A percentile compares a stretch with the other conserved stretches of the same genome.
phyloP scores from a whole-genome alignment of 768 basidiomycete species.

The Aureoboletus auriporus region DNA sequence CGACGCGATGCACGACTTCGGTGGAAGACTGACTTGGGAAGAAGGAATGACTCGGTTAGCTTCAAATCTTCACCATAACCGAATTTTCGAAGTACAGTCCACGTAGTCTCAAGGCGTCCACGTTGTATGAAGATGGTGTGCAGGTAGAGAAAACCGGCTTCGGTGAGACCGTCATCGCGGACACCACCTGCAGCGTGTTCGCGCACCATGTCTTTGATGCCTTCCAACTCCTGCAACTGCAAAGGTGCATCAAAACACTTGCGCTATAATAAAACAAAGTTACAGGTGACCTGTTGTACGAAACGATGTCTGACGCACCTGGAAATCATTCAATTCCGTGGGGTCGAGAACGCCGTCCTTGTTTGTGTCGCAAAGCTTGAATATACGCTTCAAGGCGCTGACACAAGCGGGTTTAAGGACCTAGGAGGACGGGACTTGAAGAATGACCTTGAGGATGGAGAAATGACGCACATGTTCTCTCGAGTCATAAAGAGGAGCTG shows the following conservation, averaged over 20 bases:
- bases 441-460: background rate
- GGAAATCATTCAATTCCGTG: conserved; percentile 93
- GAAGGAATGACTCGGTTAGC: conserved; percentile 81
- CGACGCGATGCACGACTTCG: background rate
- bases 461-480: conserved; percentile 76
- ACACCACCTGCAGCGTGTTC: conserved; percentile 75
- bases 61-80: conserved; percentile 95
- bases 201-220: conserved; percentile 90
- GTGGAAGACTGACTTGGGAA: conserved; percentile 67
- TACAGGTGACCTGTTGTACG: background rate
- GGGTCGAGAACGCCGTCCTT: conserved; percentile 92
- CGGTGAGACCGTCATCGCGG: conserved; percentile 77
- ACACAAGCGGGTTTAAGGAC: conserved; percentile 90
- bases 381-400: conserved; percentile 86
- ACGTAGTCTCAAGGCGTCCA: conserved; percentile 93
- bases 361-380: conserved; percentile 92
- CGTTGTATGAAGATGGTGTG: conserved; percentile 97
- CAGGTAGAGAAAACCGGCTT: conserved; percentile 89
- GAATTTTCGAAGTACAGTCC: conserved; percentile 93
- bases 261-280: conserved; percentile 43
- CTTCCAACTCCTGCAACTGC: conserved; percentile 90
- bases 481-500: conserved; percentile 95
- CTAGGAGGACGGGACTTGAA: conserved; percentile 37
- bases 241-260: conserved; percentile 95
- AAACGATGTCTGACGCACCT: conserved; percentile 46